Conservation (phyloP, 2,329 filamentous ascomycete genomes). For the Ophiocordyceps robertsii region DNA sequence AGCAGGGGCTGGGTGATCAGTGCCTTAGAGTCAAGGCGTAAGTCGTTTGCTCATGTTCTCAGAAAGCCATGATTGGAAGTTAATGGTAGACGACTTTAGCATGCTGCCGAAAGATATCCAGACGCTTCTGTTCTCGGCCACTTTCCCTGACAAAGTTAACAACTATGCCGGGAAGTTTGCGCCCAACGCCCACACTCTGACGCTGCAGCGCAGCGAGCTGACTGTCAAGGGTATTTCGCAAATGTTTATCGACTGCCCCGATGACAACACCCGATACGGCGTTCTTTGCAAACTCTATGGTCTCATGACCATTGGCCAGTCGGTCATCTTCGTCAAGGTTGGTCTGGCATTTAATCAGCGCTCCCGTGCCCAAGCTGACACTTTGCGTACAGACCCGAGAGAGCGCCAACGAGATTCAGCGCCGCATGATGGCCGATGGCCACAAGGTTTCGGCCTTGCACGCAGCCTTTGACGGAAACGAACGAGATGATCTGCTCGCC, state of each 20-base stretch:
- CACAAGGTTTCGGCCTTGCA: slow-evolving; percentile 87
- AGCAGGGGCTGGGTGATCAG: slow-evolving; percentile 89
- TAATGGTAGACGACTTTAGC: slow-evolving; percentile 29
- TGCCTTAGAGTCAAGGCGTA: slow-evolving; percentile 81
- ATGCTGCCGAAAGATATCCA: slow-evolving; percentile 65
- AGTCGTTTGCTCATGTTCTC: slow-evolving; percentile 1
- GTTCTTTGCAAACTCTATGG: slow-evolving; percentile 88
- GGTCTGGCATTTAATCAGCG: background rate
- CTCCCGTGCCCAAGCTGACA: background rate
- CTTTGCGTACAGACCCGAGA: slow-evolving; percentile 53
- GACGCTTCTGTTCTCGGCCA: slow-evolving; percentile 90
- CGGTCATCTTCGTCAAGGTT: slow-evolving; percentile 95
- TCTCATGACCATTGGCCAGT: slow-evolving; percentile 90
- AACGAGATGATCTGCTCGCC: slow-evolving; percentile 74
- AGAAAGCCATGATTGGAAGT: slow-evolving; percentile 1
- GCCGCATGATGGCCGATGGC: slow-evolving; percentile 74
- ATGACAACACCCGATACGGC: slow-evolving; percentile 72
- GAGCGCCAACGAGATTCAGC: slow-evolving; percentile 74
- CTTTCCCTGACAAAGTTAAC: slow-evolving; percentile 76
- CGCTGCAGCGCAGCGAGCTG: slow-evolving; percentile 77
- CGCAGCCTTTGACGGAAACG: slow-evolving; percentile 69
- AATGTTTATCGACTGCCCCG: slow-evolving; percentile 88
- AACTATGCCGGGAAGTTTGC: slow-evolving; percentile 75
- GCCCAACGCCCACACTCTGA: slow-evolving; percentile 74
- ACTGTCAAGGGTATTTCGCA: slow-evolving; percentile 97